These are phyloP conservation scores for Trichosporon sp. DNA, from an alignment of 1,284 basidiomycete genomes.

Conservation along the genomic window DNA sequence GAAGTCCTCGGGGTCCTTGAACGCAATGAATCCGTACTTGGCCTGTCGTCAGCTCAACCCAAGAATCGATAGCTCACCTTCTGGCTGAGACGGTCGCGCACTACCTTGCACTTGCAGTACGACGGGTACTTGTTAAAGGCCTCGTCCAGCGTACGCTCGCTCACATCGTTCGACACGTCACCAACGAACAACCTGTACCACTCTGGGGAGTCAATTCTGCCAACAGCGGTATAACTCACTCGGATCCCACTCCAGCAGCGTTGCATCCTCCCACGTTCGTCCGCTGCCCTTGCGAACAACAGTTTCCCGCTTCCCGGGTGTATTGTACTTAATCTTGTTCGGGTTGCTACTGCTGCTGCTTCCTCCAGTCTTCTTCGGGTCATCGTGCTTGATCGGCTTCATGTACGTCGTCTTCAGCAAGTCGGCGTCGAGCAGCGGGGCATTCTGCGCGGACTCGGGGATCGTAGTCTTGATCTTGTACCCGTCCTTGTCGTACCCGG, in stretches of 20 bases:
- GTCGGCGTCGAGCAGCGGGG: constrained; percentile 29
- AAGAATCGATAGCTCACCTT: constrained; percentile 57
- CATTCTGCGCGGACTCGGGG: constrained; percentile 10
- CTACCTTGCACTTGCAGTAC: constrained; percentile 91
- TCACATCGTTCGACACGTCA: constrained; percentile 96
- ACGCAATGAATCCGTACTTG: constrained; percentile 95
- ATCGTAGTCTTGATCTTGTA: constrained; percentile 15
- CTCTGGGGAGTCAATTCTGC: constrained; percentile 53
- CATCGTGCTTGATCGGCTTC: constrained; percentile 14
- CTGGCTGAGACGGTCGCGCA: constrained; percentile 82
- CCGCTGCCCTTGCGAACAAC: constrained; percentile 92
- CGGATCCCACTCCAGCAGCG: constrained; percentile 94
- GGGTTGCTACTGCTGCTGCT: constrained; percentile 11
- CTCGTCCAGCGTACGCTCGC: constrained; percentile 84
- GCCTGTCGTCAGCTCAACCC: constrained; percentile 57
- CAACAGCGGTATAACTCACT: constrained; percentile 56
- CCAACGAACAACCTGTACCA: constrained; percentile 99
- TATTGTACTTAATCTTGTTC: constrained; percentile 14
- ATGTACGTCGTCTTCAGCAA: constrained; percentile 23
- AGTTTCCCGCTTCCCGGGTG: constrained; percentile 60
- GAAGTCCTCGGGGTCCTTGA: constrained; percentile 98
- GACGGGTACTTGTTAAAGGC: constrained; percentile 90
- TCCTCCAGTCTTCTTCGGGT: background rate
- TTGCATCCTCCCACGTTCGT: constrained; percentile 97
- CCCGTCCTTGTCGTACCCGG: constrained; percentile 19